These are phyloP conservation scores for Penicillium capsulatum DNA, from an alignment of 2,329 filamentous ascomycete genomes.

Conservation along the genomic window DNA sequence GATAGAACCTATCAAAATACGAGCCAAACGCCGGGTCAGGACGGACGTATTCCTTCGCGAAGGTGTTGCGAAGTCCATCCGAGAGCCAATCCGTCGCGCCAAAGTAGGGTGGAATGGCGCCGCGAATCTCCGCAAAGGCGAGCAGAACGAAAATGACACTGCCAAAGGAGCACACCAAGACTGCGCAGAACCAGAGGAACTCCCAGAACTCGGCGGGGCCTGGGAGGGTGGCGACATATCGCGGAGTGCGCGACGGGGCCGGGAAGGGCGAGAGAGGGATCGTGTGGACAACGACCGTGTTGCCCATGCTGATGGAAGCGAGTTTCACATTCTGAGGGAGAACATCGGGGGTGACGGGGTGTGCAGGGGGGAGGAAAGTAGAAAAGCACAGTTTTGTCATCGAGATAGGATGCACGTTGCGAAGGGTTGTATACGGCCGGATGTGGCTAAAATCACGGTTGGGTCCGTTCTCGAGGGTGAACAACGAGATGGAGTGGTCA, in stretches of 20 bases:
- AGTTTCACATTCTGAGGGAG: constrained; percentile 65
- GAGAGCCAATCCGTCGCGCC: constrained; percentile 57
- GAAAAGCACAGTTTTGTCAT: constrained; percentile 56
- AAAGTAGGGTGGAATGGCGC: constrained; percentile 54
- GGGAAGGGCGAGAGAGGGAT: constrained; percentile 59
- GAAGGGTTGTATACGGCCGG: constrained; percentile 49
- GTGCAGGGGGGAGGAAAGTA: constrained; percentile 49
- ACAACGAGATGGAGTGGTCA: constrained; percentile 72
- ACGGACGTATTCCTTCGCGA: constrained; percentile 40
- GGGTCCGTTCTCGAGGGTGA: constrained; percentile 66
- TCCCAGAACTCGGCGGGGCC: constrained; percentile 52
- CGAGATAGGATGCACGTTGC: constrained; percentile 54
- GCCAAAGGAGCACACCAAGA: constrained; percentile 59
- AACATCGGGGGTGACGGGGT: constrained; percentile 47
- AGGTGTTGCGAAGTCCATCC: constrained; percentile 40
- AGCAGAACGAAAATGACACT: constrained; percentile 61
- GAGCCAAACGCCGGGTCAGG: constrained; percentile 16
- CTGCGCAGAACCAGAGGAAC: constrained; percentile 52
- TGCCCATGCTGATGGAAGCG: constrained; percentile 75
- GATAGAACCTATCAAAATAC: constrained; percentile 12
- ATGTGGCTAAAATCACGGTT: constrained; percentile 46
- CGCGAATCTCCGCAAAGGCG: constrained; percentile 58
- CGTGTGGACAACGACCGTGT: constrained; percentile 73
- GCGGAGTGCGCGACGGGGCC: constrained; percentile 48
- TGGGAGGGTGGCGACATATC: constrained; percentile 66